Evolutionary conservation across 306 rosid genomes (phyloP).

Genomic region (Alnus glutinosa): DNA sequence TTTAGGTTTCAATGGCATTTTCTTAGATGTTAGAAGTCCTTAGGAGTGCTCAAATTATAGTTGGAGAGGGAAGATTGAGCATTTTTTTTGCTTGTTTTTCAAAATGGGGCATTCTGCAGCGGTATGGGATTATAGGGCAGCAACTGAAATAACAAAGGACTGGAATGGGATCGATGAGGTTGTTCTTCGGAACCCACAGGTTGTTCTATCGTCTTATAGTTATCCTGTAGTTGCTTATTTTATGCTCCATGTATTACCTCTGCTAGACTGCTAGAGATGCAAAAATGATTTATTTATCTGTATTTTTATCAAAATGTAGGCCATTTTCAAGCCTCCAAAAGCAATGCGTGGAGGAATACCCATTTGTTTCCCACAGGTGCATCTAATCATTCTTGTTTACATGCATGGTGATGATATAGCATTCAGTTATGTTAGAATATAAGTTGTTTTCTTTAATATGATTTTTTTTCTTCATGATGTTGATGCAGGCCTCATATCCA

Average conservation of each 20-base stretch:
- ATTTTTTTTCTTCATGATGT: no score
- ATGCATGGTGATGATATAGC: background rate
- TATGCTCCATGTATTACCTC: background rate
- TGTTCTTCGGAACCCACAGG: constrained; percentile 69
- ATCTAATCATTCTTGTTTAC: constrained; percentile 13
- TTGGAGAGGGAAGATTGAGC: constrained; percentile 23
- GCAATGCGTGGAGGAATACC: constrained; percentile 90
- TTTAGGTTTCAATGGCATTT: constrained; percentile 33
- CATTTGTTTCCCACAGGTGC: constrained; percentile 91
- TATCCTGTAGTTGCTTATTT: background rate
- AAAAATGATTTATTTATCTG: constrained; percentile 3
- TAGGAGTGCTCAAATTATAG: constrained; percentile 16
- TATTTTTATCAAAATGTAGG: constrained; percentile 44
- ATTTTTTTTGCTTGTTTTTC: constrained; percentile 15
- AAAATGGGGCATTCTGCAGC: constrained; percentile 87
- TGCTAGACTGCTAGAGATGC: constrained; percentile 7
- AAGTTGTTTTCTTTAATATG: no score
- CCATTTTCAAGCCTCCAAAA: constrained; percentile 69
- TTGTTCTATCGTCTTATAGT: constrained; percentile 45
- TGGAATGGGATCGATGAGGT: constrained; percentile 78
- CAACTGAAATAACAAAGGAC: constrained; percentile 67
- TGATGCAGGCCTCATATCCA: no score
- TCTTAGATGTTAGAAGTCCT: constrained; percentile 1
- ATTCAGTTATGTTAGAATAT: no score
- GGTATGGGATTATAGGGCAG: constrained; percentile 74